Conservation (phyloP, 345 rosid genomes). For the Carallia pectinifolia region DNA sequence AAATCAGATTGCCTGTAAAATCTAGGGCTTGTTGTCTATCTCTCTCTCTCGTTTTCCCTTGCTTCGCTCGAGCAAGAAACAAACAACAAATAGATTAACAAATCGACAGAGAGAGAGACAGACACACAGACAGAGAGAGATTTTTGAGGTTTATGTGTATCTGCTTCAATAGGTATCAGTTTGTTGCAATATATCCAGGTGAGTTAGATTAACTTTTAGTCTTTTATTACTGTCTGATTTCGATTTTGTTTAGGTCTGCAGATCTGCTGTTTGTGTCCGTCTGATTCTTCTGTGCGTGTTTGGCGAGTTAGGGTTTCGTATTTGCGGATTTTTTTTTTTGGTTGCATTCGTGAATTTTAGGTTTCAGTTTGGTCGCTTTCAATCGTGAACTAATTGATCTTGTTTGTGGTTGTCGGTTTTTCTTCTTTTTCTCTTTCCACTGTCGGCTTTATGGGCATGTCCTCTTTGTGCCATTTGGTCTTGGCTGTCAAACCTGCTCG, state of each 20-base stretch:
- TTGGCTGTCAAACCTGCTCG: too few relatives aligned
- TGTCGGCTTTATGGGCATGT: too few relatives aligned
- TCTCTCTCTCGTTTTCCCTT: too few relatives aligned
- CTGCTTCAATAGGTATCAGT: not conserved
- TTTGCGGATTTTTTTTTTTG: not conserved
- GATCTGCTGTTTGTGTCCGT: not conserved
- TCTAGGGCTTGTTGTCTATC: not conserved
- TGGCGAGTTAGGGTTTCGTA: slow-evolving; percentile 12
- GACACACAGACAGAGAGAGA: not conserved
- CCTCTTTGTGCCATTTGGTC: too few relatives aligned
- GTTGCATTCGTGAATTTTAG: not conserved
- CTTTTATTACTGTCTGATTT: not conserved
- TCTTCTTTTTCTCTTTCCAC: too few relatives aligned
- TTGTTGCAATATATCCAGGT: not conserved
- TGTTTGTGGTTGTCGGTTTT: too few relatives aligned
- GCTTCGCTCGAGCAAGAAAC: slow-evolving; percentile 10
- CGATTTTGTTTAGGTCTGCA: not conserved
- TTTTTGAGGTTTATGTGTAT: slow-evolving; percentile 17
- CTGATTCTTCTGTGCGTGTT: not conserved
- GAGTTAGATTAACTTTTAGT: slow-evolving; percentile 19
- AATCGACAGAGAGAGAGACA: slow-evolving; percentile 6
- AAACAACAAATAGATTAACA: slow-evolving; percentile 5
- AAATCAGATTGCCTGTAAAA: slow-evolving; percentile 9
- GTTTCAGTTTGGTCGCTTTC: not conserved
- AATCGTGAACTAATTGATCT: not conserved